Evolutionary conservation across 345 rosid genomes (phyloP).

Genomic region (Corchorus capsularis): DNA sequence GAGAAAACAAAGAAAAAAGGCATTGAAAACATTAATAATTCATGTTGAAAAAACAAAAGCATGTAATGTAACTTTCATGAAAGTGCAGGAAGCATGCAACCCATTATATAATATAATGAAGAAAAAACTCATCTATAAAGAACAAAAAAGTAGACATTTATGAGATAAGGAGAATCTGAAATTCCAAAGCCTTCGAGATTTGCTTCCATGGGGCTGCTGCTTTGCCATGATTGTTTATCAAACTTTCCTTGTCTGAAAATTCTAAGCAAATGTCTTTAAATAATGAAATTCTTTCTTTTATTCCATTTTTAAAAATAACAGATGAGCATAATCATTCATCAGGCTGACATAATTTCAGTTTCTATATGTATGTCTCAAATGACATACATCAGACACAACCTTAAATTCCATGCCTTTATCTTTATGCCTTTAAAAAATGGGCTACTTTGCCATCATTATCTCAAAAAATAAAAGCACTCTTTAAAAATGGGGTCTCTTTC

Average conservation of each 20-base stretch:
- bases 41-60: neutral
- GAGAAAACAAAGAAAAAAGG: neutral
- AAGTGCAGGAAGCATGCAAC: constrained; percentile 7
- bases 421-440: neutral
- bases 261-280: neutral
- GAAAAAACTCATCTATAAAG: neutral
- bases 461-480: neutral
- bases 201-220: neutral
- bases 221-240: neutral
- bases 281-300: neutral
- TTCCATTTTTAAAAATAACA: neutral
- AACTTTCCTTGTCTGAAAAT: neutral
- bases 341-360: constrained; percentile 9
- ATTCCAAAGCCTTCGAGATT: neutral
- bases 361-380: neutral
- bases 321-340: constrained; percentile 19
- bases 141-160: neutral
- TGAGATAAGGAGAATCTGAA: neutral
- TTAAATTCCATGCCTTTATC: neutral
- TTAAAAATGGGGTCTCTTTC: neutral
- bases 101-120: neutral
- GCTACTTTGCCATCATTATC: neutral
- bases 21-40: neutral
- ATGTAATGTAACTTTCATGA: neutral
- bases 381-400: neutral